A percentile compares a stretch with the other conserved stretches of the same genome.
These are phyloP conservation scores for Geotrichum candidum DNA, from an alignment of 1,139 yeast genomes.

Conservation along the genomic window DNA sequence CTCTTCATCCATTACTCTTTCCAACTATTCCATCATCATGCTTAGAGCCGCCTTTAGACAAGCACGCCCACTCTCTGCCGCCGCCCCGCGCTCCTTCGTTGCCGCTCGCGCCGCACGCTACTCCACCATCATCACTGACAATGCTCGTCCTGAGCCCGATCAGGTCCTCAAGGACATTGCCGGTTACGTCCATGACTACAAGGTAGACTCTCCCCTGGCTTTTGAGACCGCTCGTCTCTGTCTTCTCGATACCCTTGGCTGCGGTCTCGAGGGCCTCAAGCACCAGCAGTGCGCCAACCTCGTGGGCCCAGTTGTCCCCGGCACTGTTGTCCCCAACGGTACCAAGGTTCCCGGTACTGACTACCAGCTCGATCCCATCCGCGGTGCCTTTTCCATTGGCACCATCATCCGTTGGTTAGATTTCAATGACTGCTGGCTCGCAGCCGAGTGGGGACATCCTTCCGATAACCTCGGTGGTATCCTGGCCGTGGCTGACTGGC, in stretches of 20 bases:
- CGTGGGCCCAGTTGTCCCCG: slow-evolving; percentile 54
- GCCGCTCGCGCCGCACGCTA: too few species aligned
- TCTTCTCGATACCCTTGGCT: slow-evolving; percentile 51
- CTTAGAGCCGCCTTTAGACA: neutral
- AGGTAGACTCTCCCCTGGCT: slow-evolving; percentile 45
- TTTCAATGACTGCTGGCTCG: slow-evolving; percentile 58
- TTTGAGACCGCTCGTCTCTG: slow-evolving; percentile 50
- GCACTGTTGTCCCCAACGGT: slow-evolving; percentile 50
- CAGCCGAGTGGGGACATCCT: slow-evolving; percentile 65
- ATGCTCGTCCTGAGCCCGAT: slow-evolving; percentile 46
- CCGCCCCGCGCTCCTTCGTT: too few species aligned
- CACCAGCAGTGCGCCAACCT: slow-evolving; percentile 45
- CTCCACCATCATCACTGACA: slow-evolving; percentile 36
- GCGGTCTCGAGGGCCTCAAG: slow-evolving; percentile 54
- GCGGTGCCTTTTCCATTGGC: slow-evolving; percentile 54
- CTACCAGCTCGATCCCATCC: slow-evolving; percentile 48
- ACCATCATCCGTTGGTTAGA: slow-evolving; percentile 55
- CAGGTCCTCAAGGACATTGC: slow-evolving; percentile 46
- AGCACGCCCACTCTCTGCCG: neutral
- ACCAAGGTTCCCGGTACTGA: slow-evolving; percentile 49
- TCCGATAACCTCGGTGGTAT: slow-evolving; percentile 56
- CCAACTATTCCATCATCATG: too few species aligned
- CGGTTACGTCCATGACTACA: slow-evolving; percentile 44
- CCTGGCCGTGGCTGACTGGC: slow-evolving; percentile 52
- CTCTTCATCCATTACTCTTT: too few species aligned